Conservation (phyloP, 495 filamentous ascomycete genomes). For the Cenococcum geophilum region DNA sequence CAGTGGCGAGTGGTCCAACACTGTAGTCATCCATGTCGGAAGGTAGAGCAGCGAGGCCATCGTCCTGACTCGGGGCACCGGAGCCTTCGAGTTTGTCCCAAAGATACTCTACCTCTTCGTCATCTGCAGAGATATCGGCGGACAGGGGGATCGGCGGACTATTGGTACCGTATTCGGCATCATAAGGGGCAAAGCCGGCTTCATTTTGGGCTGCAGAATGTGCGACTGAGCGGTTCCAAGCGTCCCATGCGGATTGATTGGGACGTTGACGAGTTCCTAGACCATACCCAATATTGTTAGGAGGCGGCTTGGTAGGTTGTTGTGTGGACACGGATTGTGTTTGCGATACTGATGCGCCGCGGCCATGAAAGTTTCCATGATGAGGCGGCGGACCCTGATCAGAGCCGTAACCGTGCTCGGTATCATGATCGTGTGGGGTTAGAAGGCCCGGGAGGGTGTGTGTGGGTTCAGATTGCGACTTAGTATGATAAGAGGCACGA, state of each 20-base stretch:
- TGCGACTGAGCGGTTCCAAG: constrained; percentile 19
- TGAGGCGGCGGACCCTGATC: constrained; percentile 15
- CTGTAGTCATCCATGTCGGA: neutral
- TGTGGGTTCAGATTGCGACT: constrained; percentile 30
- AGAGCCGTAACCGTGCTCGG: constrained; percentile 22
- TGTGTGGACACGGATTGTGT: constrained; percentile 10
- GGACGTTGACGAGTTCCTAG: constrained; percentile 5
- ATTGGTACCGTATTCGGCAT: constrained; percentile 10
- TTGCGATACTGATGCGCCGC: constrained; percentile 27
- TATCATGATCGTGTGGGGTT: constrained; percentile 14
- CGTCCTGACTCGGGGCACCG: constrained; percentile 19
- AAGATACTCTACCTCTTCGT: constrained; percentile 24
- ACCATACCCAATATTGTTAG: constrained; percentile 12
- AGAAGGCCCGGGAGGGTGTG: constrained; percentile 25
- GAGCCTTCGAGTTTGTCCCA: constrained; percentile 21
- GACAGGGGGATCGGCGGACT: constrained; percentile 13
- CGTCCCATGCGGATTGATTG: constrained; percentile 24
- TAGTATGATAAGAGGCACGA: constrained; percentile 28
- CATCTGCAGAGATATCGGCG: constrained; percentile 16
- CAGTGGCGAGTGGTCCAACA: neutral
- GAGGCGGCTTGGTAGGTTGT: constrained; percentile 2
- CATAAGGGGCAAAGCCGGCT: constrained; percentile 10
- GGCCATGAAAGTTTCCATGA: constrained; percentile 23
- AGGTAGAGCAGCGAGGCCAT: constrained; percentile 3
- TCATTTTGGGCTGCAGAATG: no score